Conservation (phyloP, 116 monocot species). For the Phalaenopsis hybrid region DNA sequence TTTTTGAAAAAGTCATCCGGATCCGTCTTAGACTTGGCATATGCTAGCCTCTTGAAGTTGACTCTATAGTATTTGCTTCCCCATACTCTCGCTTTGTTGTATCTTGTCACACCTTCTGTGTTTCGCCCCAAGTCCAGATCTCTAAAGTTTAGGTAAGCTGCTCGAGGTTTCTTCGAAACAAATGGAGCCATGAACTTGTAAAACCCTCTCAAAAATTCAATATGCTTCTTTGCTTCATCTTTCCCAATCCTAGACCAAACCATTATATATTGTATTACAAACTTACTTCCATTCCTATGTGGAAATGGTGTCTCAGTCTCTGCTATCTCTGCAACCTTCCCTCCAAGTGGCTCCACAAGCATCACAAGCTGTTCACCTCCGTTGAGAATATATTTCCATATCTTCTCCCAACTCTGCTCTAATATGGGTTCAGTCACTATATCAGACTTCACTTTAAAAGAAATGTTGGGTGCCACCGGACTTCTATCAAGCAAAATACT, state of each 20-base stretch:
- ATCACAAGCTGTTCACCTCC: neutral
- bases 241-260: conserved; percentile 3
- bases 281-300: conserved; percentile 42
- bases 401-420: conserved; percentile 16
- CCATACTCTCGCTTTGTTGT: conserved; percentile 24
- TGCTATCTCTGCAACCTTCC: conserved; percentile 24
- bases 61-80: conserved; percentile 25
- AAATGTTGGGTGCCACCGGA: neutral
- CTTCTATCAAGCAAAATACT: conserved; percentile 15
- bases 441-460: conserved; percentile 45
- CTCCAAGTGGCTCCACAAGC: conserved; percentile 35
- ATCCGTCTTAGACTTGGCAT: conserved; percentile 27
- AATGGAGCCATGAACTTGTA: conserved; percentile 34
- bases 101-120: neutral
- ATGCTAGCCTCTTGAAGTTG: conserved; percentile 31
- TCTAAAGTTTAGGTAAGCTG: conserved; percentile 37
- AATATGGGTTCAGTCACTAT: conserved; percentile 25
- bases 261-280: conserved; percentile 24
- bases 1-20: conserved; percentile 34
- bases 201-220: conserved; percentile 28
- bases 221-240: neutral
- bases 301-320: conserved; percentile 43
- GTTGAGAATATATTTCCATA: conserved; percentile 20
- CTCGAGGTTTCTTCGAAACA: conserved; percentile 27
- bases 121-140: conserved; percentile 39